Evolutionary conservation across 371 early-diverging fungal genomes (phyloP).

Genomic region (Dinochytrium kinnereticum): DNA sequence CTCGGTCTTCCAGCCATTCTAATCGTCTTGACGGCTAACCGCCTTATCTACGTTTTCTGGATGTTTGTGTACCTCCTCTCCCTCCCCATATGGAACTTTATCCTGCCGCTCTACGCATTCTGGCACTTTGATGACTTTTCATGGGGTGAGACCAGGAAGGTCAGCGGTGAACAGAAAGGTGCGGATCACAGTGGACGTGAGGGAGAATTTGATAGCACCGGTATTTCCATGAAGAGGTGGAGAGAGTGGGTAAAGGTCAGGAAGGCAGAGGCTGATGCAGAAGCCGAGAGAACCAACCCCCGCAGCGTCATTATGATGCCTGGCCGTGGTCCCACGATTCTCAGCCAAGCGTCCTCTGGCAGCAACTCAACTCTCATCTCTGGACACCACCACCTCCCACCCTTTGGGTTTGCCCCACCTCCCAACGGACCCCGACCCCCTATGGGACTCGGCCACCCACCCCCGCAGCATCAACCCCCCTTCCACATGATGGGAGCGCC

Average conservation of each 20-base stretch:
- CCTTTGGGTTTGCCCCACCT: not conserved
- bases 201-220: slow-evolving; percentile 47
- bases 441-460: not conserved
- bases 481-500: not conserved
- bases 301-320: not conserved
- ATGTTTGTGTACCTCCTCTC: slow-evolving; percentile 84
- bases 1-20: slow-evolving; percentile 54
- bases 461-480: not conserved
- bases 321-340: not conserved
- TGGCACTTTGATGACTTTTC: slow-evolving; percentile 99
- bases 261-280: slow-evolving; percentile 24
- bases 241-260: slow-evolving; percentile 45
- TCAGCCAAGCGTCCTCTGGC: not conserved
- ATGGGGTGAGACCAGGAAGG: slow-evolving; percentile 63
- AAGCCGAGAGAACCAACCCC: not conserved
- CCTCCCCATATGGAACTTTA: slow-evolving; percentile 96
- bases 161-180: slow-evolving; percentile 37
- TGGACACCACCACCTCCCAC: not conserved
- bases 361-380: not conserved
- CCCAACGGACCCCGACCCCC: not conserved
- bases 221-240: slow-evolving; percentile 47
- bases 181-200: slow-evolving; percentile 38
- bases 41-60: slow-evolving; percentile 85
- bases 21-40: slow-evolving; percentile 50
- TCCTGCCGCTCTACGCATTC: slow-evolving; percentile 95